phyloP scores from a whole-genome alignment of 108 stramenopile species.

The Cafeteria roenbergensis region DNA sequence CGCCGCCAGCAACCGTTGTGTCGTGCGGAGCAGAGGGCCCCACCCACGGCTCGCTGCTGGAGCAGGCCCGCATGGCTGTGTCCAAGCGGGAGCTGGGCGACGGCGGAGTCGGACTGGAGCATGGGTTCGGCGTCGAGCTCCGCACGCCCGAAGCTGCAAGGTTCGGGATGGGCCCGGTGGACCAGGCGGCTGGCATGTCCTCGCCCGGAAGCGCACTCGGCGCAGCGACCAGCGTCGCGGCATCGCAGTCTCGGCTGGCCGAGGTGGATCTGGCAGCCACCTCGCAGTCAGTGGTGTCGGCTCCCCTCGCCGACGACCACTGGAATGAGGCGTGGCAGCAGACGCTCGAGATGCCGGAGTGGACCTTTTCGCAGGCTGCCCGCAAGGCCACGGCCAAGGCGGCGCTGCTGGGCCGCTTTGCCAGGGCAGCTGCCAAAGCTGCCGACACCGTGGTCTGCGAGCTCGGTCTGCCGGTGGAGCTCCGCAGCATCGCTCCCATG shows the following conservation, averaged over 20 bases:
- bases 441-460: neutral
- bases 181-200: neutral
- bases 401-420: neutral
- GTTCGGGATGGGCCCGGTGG: neutral
- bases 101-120: neutral
- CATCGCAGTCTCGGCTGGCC: neutral
- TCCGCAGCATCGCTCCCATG: neutral
- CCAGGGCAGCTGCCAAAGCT: neutral
- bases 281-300: neutral
- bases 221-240: neutral
- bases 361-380: conserved; percentile 1
- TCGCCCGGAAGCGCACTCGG: neutral
- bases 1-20: no score
- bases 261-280: neutral
- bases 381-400: neutral
- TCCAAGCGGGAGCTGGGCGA: no score
- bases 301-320: neutral
- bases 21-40: no score
- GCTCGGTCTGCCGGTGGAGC: neutral
- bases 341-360: neutral
- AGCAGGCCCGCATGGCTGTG: no score
- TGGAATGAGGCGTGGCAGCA: conserved; percentile 4
- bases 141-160: neutral
- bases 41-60: no score
- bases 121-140: neutral